These are phyloP conservation scores for Schwanniomyces etchellsii DNA, from an alignment of 1,139 yeast species.

Conservation along the genomic window DNA sequence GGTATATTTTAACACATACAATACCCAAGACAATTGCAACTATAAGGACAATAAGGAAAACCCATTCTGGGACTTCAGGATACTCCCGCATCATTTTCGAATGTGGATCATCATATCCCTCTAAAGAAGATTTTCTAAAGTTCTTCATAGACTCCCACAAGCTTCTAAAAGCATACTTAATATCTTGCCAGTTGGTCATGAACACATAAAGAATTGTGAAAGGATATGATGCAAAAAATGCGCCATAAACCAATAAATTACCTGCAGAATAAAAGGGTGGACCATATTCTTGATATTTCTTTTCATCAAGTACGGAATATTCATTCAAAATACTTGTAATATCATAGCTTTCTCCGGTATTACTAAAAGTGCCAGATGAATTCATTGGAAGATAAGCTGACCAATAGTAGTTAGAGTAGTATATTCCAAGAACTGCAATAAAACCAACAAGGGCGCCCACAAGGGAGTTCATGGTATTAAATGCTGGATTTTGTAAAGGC, in stretches of 20 bases:
- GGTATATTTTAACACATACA: conserved; percentile 37
- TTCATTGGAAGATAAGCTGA: conserved; percentile 41
- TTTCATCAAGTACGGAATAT: conserved; percentile 34
- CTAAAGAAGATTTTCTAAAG: conserved; percentile 28
- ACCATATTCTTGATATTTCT: conserved; percentile 27
- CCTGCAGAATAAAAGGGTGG: conserved; percentile 59
- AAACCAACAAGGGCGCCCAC: conserved; percentile 38
- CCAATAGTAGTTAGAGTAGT: conserved; percentile 39
- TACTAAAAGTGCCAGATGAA: conserved; percentile 33
- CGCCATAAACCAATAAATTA: conserved; percentile 46
- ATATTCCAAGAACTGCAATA: conserved; percentile 36
- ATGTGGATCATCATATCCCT: conserved; percentile 44
- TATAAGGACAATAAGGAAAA: conserved; percentile 42
- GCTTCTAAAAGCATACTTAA: conserved; percentile 9
- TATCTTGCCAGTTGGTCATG: conserved; percentile 22
- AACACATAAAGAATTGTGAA: conserved; percentile 42
- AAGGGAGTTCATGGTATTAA: conserved; percentile 33
- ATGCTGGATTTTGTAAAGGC: conserved; percentile 65
- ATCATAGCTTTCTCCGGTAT: conserved; percentile 27
- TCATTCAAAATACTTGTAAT: conserved; percentile 38
- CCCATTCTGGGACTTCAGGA: conserved; percentile 59
- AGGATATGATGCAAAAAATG: conserved; percentile 52
- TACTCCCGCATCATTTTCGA: conserved; percentile 47
- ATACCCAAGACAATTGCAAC: conserved; percentile 44
- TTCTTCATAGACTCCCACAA: conserved; percentile 18